Conservation (phyloP, 164 flowering plant genomes). For the Stephania cephalantha region DNA sequence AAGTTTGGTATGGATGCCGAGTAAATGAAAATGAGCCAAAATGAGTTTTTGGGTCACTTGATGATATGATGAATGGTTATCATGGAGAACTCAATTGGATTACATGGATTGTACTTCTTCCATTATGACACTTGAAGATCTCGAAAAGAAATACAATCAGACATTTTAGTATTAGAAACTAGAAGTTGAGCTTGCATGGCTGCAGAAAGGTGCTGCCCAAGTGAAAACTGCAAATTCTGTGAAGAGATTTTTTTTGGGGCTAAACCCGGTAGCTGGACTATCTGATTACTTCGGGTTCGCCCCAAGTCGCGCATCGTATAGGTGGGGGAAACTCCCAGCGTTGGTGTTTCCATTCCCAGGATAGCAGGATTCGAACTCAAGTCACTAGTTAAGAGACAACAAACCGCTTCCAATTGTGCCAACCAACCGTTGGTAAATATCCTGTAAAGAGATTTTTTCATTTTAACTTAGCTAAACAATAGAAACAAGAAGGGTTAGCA, state of each 20-base stretch:
- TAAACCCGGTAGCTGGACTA: too few species aligned
- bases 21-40: background rate
- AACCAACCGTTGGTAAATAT: too few species aligned
- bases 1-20: background rate
- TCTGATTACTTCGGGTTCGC: too few species aligned
- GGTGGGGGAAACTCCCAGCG: too few species aligned
- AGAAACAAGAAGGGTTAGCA: background rate
- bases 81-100: background rate
- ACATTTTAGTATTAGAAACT: background rate
- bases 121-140: background rate
- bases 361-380: too few species aligned
- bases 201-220: background rate
- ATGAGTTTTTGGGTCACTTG: background rate
- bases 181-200: background rate
- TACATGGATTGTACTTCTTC: background rate
- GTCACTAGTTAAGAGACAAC: too few species aligned
- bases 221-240: too few species aligned
- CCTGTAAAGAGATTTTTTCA: too few species aligned
- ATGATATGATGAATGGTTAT: background rate
- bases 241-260: too few species aligned
- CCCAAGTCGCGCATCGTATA: too few species aligned
- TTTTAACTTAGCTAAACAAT: background rate
- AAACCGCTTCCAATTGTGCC: too few species aligned
- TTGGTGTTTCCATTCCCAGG: too few species aligned
- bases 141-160: background rate